Evolutionary conservation across 306 rosid species (phyloP), one percentile per base, ranked within the genome.

Genomic region (Acacia crassicarpa): DNA sequence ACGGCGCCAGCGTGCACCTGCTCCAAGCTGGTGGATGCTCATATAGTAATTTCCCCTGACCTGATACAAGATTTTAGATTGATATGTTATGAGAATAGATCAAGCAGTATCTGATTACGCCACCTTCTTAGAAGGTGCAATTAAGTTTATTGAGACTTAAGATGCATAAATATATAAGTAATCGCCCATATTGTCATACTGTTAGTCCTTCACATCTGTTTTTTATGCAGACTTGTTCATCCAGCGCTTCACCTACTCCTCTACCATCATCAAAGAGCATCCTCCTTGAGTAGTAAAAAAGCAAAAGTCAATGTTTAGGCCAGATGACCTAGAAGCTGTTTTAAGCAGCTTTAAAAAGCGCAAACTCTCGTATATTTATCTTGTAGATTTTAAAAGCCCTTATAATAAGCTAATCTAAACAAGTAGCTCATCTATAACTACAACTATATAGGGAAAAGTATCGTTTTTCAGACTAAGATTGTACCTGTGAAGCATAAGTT

Each of bases 401-500:
- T 48, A 4, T 4, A 48, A 48, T 48, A 48, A 48, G 17, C 1
- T 48, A 14, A 48, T 48, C 6, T 48, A 48, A 48, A 48, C 53
- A 48, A 48, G 53, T 48, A 14, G 53, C 3, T 9, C 67, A 75
- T 33, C 22, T 27, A 58, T 72, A 75, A 41, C 43, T 38, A 33
- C 69, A 77, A 35, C 46, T 48, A 23, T 67, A 82, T 44, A 68
- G 44, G 73, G 48, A 53, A 59, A 48, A 67, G 27, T 7, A 27
- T 35, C 45, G 73, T 13, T 13, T 46, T 46, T 20, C 14, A 23
- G 45, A 11, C 35, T 17, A 23, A 71, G 15, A 27, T 53, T 70
- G 40, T 82, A 93, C 98, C 98, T 95, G 41, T 95, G 98, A 72
- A 95, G 90, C 98, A 95, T 95, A 32, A 95, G 75, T 84, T 95